A percentile compares a stretch with the other conserved stretches of the same genome.
phyloP scores from a whole-genome alignment of 2,329 filamentous ascomycete genomes.

The Colletotrichum ledebouriae region DNA sequence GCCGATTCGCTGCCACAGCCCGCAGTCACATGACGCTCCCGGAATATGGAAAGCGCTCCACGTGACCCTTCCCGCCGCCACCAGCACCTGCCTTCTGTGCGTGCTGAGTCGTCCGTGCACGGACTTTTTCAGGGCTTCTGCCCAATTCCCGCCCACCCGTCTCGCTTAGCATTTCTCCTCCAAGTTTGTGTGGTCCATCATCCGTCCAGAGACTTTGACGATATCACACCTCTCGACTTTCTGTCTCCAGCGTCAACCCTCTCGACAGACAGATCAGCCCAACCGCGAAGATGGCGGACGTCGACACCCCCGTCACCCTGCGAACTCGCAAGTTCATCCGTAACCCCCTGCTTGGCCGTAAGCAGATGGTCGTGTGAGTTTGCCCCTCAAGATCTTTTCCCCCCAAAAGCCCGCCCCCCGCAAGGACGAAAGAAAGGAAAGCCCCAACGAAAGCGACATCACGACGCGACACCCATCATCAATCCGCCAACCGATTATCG shows the following conservation, averaged over 20 bases:
- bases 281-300: slow-evolving; percentile 87
- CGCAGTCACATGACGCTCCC: slow-evolving; percentile 11
- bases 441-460: neutral
- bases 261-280: slow-evolving; percentile 48
- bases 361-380: slow-evolving; percentile 99
- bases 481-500: neutral
- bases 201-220: slow-evolving; percentile 39
- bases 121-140: slow-evolving; percentile 57
- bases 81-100: neutral
- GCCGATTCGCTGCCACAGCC: neutral
- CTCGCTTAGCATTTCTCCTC: slow-evolving; percentile 41
- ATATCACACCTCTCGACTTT: slow-evolving; percentile 42
- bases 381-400: slow-evolving; percentile 43
- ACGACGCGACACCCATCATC: neutral
- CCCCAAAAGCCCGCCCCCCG: neutral
- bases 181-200: slow-evolving; percentile 24
- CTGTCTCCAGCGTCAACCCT: slow-evolving; percentile 42
- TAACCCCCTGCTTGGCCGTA: slow-evolving; percentile 98
- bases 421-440: slow-evolving; percentile 11
- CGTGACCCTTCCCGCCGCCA: slow-evolving; percentile 16
- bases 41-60: neutral
- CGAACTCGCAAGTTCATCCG: slow-evolving; percentile 99
- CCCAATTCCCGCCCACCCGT: slow-evolving; percentile 53
- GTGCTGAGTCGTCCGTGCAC: slow-evolving; percentile 17
- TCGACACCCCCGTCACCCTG: slow-evolving; percentile 82